Evolutionary conservation across 1,284 basidiomycete genomes (phyloP), one percentile per base, ranked within the genome.

Genomic region (Ceraceosorus guamensis): DNA sequence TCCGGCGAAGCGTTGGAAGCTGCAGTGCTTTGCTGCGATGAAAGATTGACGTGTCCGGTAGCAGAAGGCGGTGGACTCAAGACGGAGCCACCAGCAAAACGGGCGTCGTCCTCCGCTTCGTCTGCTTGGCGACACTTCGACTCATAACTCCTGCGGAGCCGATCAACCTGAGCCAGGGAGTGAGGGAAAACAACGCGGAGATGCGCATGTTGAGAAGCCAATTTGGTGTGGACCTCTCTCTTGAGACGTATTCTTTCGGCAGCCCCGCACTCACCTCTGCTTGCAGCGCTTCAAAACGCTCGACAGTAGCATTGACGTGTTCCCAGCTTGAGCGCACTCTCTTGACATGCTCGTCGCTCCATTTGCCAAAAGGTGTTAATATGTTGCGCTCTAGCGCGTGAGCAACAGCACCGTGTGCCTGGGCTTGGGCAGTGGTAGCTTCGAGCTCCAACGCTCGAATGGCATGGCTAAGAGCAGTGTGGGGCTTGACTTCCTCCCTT

Each of bases 41-140:
- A 24, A 24, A 24, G 24, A 24, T 24, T 24, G 24, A 24, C 24
- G 24, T 24, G 24, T 3, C 24, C 24, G 24, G 24, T 24, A 24
- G 24, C 24, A 7, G 18, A 46, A n/a, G 37, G 31, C 18, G 16
- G 14, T 30, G 32, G 31, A 46, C 32, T 8, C 8, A 41, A 46
- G 14, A 43, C 43, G 18, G 50, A 48, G 5, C 55, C 35, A 24
- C 54, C 54, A 13, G 73, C 73, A 49, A 75, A 75, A 7, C 67
- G 60, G 2, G 61, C 70, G 57, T 74, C 73, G 47, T 75, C 73
- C 33, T 74, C 72, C 3, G 73, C 73, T 54, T 75, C 73, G 46
- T 75, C 73, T 7, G 73, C 73, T 3, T 56, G 56, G 18, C 67
- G 55, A 51, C 72, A 74, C 55, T 73, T 73, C 57, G 54, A 50